A percentile compares a stretch with the other conserved stretches of the same genome.
Evolutionary conservation across 805 yeast species (phyloP).

Genomic region (Candida ipomoeae): DNA sequence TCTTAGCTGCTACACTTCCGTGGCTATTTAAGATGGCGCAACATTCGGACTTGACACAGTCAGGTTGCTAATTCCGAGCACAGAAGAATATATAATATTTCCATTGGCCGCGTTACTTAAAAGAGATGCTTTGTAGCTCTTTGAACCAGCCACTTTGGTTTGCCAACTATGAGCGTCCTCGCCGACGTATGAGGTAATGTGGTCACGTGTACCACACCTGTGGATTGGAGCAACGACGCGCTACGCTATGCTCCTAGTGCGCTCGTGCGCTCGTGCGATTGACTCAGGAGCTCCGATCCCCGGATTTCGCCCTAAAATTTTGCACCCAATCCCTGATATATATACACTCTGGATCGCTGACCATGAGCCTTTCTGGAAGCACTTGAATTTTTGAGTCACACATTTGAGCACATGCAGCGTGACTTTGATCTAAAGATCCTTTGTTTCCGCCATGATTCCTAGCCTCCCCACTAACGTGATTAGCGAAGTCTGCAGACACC

Average conservation of each 20-base stretch:
- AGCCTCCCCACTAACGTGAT: constrained; percentile 12
- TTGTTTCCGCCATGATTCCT: not conserved
- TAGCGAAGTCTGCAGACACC: constrained; percentile 5
- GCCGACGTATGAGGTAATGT: not conserved
- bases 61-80: not conserved
- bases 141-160: not conserved
- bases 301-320: constrained; percentile 15
- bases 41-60: not conserved
- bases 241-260: not conserved
- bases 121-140: not conserved
- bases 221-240: constrained; percentile 1
- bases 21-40: not conserved
- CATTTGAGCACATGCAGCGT: not conserved
- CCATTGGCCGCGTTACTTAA: not conserved
- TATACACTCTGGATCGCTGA: not conserved
- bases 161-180: not conserved
- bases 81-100: not conserved
- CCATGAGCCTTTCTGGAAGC: not conserved
- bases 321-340: constrained; percentile 16
- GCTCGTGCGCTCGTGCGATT: not conserved
- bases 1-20: too few relatives aligned
- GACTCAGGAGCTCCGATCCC: constrained; percentile 14
- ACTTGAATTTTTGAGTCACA: not conserved
- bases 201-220: not conserved
- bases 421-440: not conserved